Conservation (phyloP, 805 yeast genomes). For the Hanseniaspora valbyensis region DNA sequence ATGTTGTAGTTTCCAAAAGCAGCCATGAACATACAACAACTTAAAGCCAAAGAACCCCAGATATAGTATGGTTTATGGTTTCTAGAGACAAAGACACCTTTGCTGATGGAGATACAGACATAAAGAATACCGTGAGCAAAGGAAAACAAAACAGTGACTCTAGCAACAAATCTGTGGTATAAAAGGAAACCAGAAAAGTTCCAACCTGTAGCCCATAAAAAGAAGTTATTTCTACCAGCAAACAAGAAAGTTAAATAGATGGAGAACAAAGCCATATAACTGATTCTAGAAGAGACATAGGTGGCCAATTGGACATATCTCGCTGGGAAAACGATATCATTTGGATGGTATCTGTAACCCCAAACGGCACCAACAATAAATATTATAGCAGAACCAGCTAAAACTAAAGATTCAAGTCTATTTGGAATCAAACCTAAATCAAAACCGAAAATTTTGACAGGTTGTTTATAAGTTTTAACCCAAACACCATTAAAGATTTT, state of each 20-base stretch:
- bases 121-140: constrained; percentile 17
- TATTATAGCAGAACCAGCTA: constrained; percentile 14
- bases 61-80: constrained; percentile 31
- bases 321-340: constrained; percentile 7
- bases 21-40: constrained; percentile 31
- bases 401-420: constrained; percentile 12
- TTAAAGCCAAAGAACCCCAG: constrained; percentile 22
- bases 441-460: constrained; percentile 25
- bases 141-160: constrained; percentile 28
- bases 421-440: constrained; percentile 17
- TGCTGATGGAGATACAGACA: constrained; percentile 1
- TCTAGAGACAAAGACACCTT: constrained; percentile 25
- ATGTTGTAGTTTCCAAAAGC: constrained; percentile 35
- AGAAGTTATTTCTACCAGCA: constrained; percentile 59
- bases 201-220: constrained; percentile 51
- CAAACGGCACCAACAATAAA: constrained; percentile 14
- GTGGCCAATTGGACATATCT: constrained; percentile 16
- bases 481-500: background rate
- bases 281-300: constrained; percentile 41
- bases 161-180: constrained; percentile 53
- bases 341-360: too few species aligned
- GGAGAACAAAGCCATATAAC: constrained; percentile 36
- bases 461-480: constrained; percentile 30
- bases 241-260: constrained; percentile 48
- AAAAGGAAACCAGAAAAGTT: constrained; percentile 45